Evolutionary conservation across 1,284 basidiomycete species (phyloP).

Genomic region (Trametes hirsuta): DNA sequence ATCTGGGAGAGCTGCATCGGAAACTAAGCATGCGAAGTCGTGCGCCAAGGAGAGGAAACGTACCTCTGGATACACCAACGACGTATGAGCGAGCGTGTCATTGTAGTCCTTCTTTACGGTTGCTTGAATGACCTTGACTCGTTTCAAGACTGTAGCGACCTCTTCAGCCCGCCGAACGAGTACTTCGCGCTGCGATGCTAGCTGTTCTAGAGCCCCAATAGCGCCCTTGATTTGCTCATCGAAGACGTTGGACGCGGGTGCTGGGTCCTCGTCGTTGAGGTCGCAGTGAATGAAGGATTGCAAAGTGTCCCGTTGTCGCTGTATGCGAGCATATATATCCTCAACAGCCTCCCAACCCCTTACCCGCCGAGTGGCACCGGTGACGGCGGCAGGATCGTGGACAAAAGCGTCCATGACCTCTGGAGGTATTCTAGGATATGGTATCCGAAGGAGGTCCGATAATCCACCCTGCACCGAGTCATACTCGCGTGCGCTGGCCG

Average conservation of each 20-base stretch:
- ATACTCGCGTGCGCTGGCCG: conserved; percentile 62
- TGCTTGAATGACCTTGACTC: conserved; percentile 56
- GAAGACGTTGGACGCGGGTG: conserved; percentile 45
- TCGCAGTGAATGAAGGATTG: conserved; percentile 41
- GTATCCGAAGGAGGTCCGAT: conserved; percentile 49
- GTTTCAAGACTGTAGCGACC: conserved; percentile 49
- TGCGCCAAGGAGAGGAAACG: conserved; percentile 3
- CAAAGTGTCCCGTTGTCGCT: conserved; percentile 60
- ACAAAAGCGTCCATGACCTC: conserved; percentile 72
- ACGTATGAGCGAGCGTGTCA: conserved; percentile 65
- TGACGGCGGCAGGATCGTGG: conserved; percentile 75
- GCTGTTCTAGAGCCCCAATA: conserved; percentile 45
- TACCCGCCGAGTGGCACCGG: conserved; percentile 56
- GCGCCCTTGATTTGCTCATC: conserved; percentile 56
- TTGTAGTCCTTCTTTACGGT: conserved; percentile 68
- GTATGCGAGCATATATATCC: conserved; percentile 64
- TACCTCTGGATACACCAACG: conserved; percentile 77
- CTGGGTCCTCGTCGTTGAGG: conserved; percentile 7
- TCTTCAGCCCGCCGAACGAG: conserved; percentile 47
- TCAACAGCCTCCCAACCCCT: conserved; percentile 72
- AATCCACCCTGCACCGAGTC: conserved; percentile 58
- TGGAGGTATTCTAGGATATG: conserved; percentile 53
- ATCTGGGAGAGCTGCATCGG: conserved; percentile 62
- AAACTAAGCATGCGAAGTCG: background rate
- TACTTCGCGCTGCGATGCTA: conserved; percentile 42